A percentile compares a stretch with the other conserved stretches of the same genome.
Conservation (phyloP, 2,329 filamentous ascomycete species). For the Cladosporium sp. region DNA sequence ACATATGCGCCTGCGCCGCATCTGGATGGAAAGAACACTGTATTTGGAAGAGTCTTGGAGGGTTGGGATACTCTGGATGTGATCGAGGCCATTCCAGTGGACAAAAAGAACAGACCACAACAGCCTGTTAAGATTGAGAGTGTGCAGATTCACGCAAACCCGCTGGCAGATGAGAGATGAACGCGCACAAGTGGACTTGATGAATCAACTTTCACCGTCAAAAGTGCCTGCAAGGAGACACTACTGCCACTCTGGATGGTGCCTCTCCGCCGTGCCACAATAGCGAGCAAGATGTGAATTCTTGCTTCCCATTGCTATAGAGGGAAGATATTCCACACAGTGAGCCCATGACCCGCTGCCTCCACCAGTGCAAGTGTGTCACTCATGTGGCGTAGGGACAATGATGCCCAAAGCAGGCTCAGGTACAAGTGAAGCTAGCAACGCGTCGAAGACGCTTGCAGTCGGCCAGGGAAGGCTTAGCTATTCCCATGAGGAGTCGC, state of each 20-base stretch:
- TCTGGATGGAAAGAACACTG: slow-evolving; percentile 79
- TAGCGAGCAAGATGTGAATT: neutral
- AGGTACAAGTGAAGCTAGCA: neutral
- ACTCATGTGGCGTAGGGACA: neutral
- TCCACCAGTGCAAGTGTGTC: neutral
- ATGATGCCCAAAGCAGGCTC: neutral
- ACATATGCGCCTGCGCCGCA: slow-evolving; percentile 76
- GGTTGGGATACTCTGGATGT: slow-evolving; percentile 64
- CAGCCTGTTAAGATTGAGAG: slow-evolving; percentile 65
- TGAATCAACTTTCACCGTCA: neutral
- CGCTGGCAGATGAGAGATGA: slow-evolving; percentile 57
- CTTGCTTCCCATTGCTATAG: neutral
- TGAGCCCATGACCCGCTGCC: neutral
- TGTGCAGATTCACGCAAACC: slow-evolving; percentile 77
- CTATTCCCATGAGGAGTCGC: neutral
- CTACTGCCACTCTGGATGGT: neutral
- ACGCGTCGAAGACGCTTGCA: neutral
- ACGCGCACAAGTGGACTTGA: neutral
- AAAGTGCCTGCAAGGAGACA: neutral
- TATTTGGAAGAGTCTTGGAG: slow-evolving; percentile 71
- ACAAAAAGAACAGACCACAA: slow-evolving; percentile 75
- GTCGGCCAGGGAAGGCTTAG: neutral
- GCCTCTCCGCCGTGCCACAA: neutral
- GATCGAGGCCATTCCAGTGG: slow-evolving; percentile 70
- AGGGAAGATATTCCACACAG: neutral